A percentile compares a stretch with the other conserved stretches of the same genome.
These are phyloP conservation scores for Hymenotorrendiella dingleyae DNA, from an alignment of 2,329 filamentous ascomycete genomes.

Conservation along the genomic window DNA sequence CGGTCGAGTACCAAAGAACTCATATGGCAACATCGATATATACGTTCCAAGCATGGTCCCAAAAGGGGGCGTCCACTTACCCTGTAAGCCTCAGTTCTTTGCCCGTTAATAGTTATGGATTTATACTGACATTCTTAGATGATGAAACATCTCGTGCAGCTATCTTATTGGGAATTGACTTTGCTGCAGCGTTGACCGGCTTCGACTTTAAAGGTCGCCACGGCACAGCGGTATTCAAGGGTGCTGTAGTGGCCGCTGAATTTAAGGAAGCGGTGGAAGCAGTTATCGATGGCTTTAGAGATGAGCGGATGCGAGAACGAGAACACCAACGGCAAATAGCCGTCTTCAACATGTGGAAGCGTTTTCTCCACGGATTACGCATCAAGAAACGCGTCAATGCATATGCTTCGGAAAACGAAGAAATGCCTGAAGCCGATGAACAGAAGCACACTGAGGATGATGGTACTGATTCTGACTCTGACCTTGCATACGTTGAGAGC, in stretches of 20 bases:
- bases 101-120: background rate
- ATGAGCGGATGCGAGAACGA: conserved; percentile 59
- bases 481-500: conserved; percentile 28
- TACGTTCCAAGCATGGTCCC: conserved; percentile 93
- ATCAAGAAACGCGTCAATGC: conserved; percentile 28
- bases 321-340: conserved; percentile 55
- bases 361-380: conserved; percentile 70
- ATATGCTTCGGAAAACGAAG: conserved; percentile 24
- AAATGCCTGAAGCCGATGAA: conserved; percentile 45
- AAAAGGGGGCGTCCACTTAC: conserved; percentile 69
- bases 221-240: conserved; percentile 76
- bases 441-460: conserved; percentile 40
- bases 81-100: conserved; percentile 38
- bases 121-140: conserved; percentile 34
- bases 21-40: conserved; percentile 88
- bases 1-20: conserved; percentile 79
- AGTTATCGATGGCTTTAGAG: conserved; percentile 61
- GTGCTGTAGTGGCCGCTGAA: conserved; percentile 69
- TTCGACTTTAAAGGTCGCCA: conserved; percentile 83
- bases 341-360: conserved; percentile 65
- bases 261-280: conserved; percentile 65
- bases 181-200: conserved; percentile 81
- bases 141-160: conserved; percentile 64
- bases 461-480: conserved; percentile 48
- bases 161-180: conserved; percentile 71